Evolutionary conservation across 306 rosid genomes (phyloP).

Genomic region (Coriaria nepalensis): DNA sequence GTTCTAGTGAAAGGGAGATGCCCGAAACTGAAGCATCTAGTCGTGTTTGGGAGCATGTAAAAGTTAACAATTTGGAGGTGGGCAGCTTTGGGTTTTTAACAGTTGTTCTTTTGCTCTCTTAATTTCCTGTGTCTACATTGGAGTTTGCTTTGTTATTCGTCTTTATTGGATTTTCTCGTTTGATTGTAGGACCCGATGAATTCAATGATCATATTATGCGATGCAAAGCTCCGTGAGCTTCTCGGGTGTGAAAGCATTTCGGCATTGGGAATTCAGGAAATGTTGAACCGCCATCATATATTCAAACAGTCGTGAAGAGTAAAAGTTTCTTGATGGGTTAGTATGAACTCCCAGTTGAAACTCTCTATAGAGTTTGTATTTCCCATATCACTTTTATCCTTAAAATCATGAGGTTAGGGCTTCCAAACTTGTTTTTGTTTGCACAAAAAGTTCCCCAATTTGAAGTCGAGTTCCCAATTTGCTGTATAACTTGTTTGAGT

Average conservation of each 20-base stretch:
- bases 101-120: neutral
- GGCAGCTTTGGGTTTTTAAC: neutral
- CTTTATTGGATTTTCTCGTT: neutral
- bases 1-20: conserved; percentile 61
- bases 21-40: conserved; percentile 61
- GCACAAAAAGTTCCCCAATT: no score
- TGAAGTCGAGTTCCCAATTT: no score
- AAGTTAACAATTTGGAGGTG: conserved; percentile 63
- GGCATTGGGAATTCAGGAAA: conserved; percentile 63
- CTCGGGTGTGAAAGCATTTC: conserved; percentile 73
- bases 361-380: no score
- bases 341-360: conserved; percentile 16
- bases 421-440: no score
- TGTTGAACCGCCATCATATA: conserved; percentile 56
- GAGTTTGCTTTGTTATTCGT: neutral
- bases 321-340: conserved; percentile 17
- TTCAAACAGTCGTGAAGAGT: conserved; percentile 47
- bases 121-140: conserved; percentile 1
- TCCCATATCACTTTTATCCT: no score
- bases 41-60: conserved; percentile 76
- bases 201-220: conserved; percentile 56
- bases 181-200: conserved; percentile 49
- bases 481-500: no score
- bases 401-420: no score
- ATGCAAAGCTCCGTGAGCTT: conserved; percentile 63